A percentile compares a stretch with the other conserved stretches of the same genome.
Evolutionary conservation across 192 early-diverging fungal species (phyloP).

Genomic region (Funneliformis geosporum): DNA sequence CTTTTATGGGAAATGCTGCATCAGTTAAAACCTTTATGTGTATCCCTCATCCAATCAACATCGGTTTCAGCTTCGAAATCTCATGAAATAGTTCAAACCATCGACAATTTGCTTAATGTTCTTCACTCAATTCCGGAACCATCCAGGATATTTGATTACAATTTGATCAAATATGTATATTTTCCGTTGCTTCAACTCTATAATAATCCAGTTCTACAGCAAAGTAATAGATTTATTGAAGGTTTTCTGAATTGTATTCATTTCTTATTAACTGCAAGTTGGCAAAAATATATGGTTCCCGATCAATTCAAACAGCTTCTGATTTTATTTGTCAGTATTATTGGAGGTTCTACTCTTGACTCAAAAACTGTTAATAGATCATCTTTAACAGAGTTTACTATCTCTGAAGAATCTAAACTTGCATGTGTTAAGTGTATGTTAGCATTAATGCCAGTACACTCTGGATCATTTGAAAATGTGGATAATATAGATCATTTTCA

Average conservation of each 20-base stretch:
- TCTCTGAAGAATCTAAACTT: constrained; percentile 39
- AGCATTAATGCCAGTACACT: constrained; percentile 13
- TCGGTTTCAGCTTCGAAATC: background rate
- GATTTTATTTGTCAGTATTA: constrained; percentile 29
- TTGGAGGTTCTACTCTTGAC: constrained; percentile 18
- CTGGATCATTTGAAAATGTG: background rate
- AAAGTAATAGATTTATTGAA: constrained; percentile 34
- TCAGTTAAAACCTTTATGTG: constrained; percentile 34
- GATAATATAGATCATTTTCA: background rate
- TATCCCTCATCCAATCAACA: constrained; percentile 5
- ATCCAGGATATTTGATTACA: constrained; percentile 5
- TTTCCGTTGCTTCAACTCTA: constrained; percentile 29
- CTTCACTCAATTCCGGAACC: constrained; percentile 22
- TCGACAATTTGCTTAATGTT: constrained; percentile 5
- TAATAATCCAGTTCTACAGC: background rate
- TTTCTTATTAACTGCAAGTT: constrained; percentile 23
- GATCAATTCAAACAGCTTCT: constrained; percentile 30
- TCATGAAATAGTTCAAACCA: background rate
- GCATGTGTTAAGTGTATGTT: constrained; percentile 35
- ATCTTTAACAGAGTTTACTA: background rate
- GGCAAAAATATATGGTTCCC: constrained; percentile 22
- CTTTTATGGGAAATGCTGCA: background rate
- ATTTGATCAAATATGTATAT: constrained; percentile 36
- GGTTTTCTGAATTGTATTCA: constrained; percentile 31
- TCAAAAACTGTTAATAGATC: background rate